Evolutionary conservation across 805 yeast genomes (phyloP), one percentile per base, ranked within the genome.

Genomic region (Cyberlindnera mycetangii): DNA sequence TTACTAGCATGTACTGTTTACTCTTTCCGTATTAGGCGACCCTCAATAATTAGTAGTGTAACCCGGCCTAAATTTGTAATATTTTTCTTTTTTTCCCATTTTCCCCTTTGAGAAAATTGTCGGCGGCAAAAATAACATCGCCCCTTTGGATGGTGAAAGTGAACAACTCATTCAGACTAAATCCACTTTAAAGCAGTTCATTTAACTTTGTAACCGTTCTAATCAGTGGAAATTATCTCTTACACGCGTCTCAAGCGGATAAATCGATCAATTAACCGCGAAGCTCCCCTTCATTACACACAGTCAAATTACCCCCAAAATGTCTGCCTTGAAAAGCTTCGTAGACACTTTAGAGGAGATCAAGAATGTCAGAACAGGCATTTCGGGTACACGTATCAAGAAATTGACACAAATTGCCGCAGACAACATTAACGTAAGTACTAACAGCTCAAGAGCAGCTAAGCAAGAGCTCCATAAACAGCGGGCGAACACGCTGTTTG

Each of bases 321-420:
- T 59, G 64, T 58, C 62, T 12, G 58, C 58, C 25, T 54, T 61
- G 50, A 38, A 47, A 32, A 63, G 63, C 42, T 69, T 71, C 53
- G 68, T 67, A 63, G 66, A 60, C 44, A 63, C 70, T 51, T 59
- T 72, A 56, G 67, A 66, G 50, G 71, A 72, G 44, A 67, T 71
- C 42, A 68, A 61, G 51, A 71, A 76, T 6, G 67, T 85, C 56
- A 84, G 83, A 66, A 79, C 96, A 14, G 98, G 99, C 49, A 93
- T 92, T 42, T 89, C 97, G 22, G 98, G 98, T 35, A 81, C 96
- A 44, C 89, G 97, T 70, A 93, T 92, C 66, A 87, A 87, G 65
- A 82, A 82, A 59, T 71, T 90, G 61, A 86, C 92, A 37, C 85
- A 86, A 45, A 64, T 86, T 50, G 95, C 96, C 45, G 72, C 83